Evolutionary conservation across 108 stramenopile genomes (phyloP).

Genomic region (Nitzschia sp.): DNA sequence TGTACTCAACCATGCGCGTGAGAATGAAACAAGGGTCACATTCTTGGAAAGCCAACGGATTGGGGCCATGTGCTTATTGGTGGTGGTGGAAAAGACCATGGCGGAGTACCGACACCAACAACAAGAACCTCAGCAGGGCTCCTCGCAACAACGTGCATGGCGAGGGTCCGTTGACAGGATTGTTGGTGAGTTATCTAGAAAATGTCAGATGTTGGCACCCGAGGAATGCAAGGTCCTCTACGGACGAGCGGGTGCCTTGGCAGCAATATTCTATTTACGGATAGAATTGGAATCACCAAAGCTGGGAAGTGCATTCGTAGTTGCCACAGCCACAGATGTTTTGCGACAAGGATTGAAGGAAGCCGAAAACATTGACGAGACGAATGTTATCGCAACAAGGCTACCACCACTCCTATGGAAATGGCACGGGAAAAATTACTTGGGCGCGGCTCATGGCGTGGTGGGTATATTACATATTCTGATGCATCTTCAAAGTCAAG

Average conservation of each 20-base stretch:
- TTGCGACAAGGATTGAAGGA: slow-evolving; percentile 36
- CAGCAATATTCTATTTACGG: slow-evolving; percentile 46
- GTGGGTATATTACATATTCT: slow-evolving; percentile 65
- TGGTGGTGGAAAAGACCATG: slow-evolving; percentile 12
- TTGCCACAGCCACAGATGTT: slow-evolving; percentile 22
- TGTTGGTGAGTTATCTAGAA: background rate
- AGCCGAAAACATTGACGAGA: slow-evolving; percentile 5
- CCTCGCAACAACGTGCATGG: background rate
- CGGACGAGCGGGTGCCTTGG: slow-evolving; percentile 56
- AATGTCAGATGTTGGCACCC: background rate
- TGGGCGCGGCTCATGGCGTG: slow-evolving; percentile 78
- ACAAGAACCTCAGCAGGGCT: background rate
- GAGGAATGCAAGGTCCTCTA: slow-evolving; percentile 45
- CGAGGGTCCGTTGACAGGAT: background rate
- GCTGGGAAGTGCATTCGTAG: slow-evolving; percentile 34
- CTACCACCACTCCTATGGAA: slow-evolving; percentile 51
- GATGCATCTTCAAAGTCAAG: slow-evolving; percentile 38
- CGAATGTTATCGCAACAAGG: background rate
- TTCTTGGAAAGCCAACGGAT: slow-evolving; percentile 31
- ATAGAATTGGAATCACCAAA: slow-evolving; percentile 7
- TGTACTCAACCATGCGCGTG: background rate
- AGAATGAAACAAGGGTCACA: slow-evolving; percentile 17
- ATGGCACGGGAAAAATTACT: slow-evolving; percentile 62
- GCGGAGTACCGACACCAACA: background rate
- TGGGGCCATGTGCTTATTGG: slow-evolving; percentile 21